These are phyloP conservation scores for Amylocystis lapponica DNA, from an alignment of 768 basidiomycete genomes.

Conservation along the genomic window DNA sequence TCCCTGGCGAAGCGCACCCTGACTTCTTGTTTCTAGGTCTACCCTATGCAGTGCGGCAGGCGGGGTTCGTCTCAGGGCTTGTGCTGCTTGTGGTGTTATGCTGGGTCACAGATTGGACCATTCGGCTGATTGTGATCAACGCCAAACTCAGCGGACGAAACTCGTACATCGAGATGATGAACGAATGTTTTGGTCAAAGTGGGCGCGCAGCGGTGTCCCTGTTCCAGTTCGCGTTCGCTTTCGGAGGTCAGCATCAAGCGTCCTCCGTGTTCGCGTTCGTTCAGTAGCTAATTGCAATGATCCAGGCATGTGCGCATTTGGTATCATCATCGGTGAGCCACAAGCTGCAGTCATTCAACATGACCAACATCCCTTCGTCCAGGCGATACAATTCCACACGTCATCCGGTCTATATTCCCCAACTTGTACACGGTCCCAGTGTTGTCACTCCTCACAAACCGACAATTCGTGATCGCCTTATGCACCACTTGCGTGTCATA, in stretches of 20 bases:
- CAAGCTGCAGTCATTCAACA: conserved; percentile 1
- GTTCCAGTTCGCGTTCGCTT: conserved; percentile 97
- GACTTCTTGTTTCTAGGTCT: conserved; percentile 64
- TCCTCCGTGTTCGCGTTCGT: too few species aligned
- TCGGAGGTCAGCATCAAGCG: conserved; percentile 85
- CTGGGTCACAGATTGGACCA: conserved; percentile 94
- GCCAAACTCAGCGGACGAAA: conserved; percentile 91
- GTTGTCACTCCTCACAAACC: conserved; percentile 72
- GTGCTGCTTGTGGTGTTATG: conserved; percentile 78
- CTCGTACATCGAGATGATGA: conserved; percentile 93
- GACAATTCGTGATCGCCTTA: conserved; percentile 83
- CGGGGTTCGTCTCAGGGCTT: conserved; percentile 87
- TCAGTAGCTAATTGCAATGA: background rate
- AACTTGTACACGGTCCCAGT: conserved; percentile 56
- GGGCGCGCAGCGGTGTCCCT: conserved; percentile 94
- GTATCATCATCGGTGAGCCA: conserved; percentile 75
- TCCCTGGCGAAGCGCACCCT: background rate
- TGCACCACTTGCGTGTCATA: conserved; percentile 89
- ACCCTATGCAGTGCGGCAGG: conserved; percentile 91
- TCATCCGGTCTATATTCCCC: conserved; percentile 84
- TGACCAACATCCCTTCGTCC: background rate
- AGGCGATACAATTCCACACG: conserved; percentile 96
- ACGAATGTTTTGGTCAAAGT: conserved; percentile 83
- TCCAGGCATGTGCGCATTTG: conserved; percentile 94
- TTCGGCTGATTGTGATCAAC: conserved; percentile 90